Conservation (phyloP, 805 yeast genomes). For the Suhomyces canberraensis region DNA sequence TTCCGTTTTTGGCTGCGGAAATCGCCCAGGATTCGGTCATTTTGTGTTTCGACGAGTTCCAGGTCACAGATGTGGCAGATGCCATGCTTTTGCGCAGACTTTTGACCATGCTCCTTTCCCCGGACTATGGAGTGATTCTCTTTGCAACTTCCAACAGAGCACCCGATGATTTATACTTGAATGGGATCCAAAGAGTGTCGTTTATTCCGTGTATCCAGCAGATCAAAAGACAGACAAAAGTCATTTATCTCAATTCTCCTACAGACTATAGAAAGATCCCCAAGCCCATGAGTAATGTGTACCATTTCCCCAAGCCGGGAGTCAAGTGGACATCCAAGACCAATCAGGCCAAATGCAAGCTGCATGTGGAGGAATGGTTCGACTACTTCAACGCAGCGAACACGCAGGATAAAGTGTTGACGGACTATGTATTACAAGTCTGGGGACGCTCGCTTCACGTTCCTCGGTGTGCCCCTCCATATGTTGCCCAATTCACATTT, state of each 20-base stretch:
- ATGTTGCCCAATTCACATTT: slow-evolving; percentile 88
- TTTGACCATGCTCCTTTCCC: slow-evolving; percentile 60
- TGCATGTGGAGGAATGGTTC: slow-evolving; percentile 78
- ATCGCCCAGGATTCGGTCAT: slow-evolving; percentile 74
- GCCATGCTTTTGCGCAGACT: slow-evolving; percentile 91
- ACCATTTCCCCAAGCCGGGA: slow-evolving; percentile 69
- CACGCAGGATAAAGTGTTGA: slow-evolving; percentile 12
- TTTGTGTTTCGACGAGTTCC: slow-evolving; percentile 94
- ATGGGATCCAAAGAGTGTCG: slow-evolving; percentile 89
- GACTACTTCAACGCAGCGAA: slow-evolving; percentile 63
- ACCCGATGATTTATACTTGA: slow-evolving; percentile 88
- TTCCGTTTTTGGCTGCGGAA: slow-evolving; percentile 80
- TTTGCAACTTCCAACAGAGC: slow-evolving; percentile 95
- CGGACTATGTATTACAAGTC: slow-evolving; percentile 44
- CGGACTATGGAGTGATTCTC: slow-evolving; percentile 76
- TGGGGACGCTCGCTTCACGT: slow-evolving; percentile 87
- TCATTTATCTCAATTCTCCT: slow-evolving; percentile 80
- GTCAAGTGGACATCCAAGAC: slow-evolving; percentile 50
- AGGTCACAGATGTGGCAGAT: slow-evolving; percentile 97
- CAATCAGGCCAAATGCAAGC: slow-evolving; percentile 48
- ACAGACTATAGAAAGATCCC: slow-evolving; percentile 91
- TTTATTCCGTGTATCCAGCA: slow-evolving; percentile 89
- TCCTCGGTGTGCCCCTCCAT: slow-evolving; percentile 71
- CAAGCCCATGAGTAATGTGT: slow-evolving; percentile 76
- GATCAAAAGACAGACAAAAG: slow-evolving; percentile 69